Evolutionary conservation across 2,329 filamentous ascomycete genomes (phyloP), one percentile per base, ranked within the genome.

Genomic region (Cytospora paraplurivora): DNA sequence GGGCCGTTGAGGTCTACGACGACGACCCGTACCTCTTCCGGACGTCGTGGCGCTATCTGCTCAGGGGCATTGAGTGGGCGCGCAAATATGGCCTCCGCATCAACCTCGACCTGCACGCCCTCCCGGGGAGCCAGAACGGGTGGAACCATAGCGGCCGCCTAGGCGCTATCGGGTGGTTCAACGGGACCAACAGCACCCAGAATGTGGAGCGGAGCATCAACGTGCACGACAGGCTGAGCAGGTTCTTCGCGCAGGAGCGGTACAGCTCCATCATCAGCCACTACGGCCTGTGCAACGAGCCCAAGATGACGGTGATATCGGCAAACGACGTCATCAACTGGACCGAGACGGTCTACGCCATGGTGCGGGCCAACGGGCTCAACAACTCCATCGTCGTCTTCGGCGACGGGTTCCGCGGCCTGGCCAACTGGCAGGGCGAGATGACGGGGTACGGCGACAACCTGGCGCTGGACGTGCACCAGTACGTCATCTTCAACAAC

Each of bases 401-500:
- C 72, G 94, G 93, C 62, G 95, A 99, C 76, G 95, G 95, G 32
- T 99, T 99, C 81, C 86, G 96, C 78, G 94, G 94, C 12, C 85
- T 98, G 5, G 82, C 84, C 68, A 94, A 96, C 72, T 99, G 95
- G 95, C 88, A 97, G 74, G 92, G 91, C 49, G 83, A 90, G 74
- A 84, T 98, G 69, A 85, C 89, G 69, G 82, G 83, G 27, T 84
- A 90, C 72, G 82, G 88, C 54, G 85, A 88, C 67, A 59, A 56
- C n/a, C 81, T 98, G 68, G 85, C 96, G 19, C 86, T 99, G n/a
- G 95, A 99, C 76, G 95, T 96, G 44, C 95, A 99, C 77, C 94
- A 98, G 76, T 99, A 99, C 76, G 92, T 96, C 72, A 97, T 97
- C 76, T 99, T 99, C 84, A 97, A 99, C 81, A 86, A 86, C 47